These are phyloP conservation scores for Trametes hirsuta DNA, from an alignment of 1,284 basidiomycete species.

Conservation along the genomic window DNA sequence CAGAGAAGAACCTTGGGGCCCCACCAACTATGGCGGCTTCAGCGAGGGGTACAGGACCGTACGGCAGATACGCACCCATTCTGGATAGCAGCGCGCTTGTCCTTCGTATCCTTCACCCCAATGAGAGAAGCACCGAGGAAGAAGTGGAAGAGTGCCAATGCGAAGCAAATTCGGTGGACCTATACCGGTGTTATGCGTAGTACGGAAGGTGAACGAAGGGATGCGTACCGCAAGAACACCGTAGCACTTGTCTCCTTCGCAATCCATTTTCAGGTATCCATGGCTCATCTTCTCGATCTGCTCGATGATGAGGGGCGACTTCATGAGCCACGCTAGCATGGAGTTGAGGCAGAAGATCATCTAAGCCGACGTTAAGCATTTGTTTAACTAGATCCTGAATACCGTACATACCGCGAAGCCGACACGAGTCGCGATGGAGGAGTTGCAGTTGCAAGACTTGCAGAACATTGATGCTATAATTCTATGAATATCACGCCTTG, in stretches of 20 bases:
- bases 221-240: conserved; percentile 89
- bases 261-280: conserved; percentile 99
- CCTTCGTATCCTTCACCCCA: conserved; percentile 87
- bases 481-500: background rate
- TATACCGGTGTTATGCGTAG: conserved; percentile 33
- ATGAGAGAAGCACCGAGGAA: conserved; percentile 81
- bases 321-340: conserved; percentile 96
- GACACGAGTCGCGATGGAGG: conserved; percentile 96
- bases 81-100: conserved; percentile 93
- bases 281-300: conserved; percentile 93
- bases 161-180: conserved; percentile 98
- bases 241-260: conserved; percentile 91
- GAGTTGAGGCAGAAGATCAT: conserved; percentile 96
- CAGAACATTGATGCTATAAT: conserved; percentile 89
- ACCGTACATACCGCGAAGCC: conserved; percentile 83
- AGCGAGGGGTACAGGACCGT: background rate
- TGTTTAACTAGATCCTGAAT: too few species aligned
- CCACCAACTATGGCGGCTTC: conserved; percentile 80
- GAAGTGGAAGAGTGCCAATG: conserved; percentile 87
- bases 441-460: conserved; percentile 99
- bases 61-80: conserved; percentile 74
- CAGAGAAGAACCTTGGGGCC: conserved; percentile 93
- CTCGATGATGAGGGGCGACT: conserved; percentile 86
- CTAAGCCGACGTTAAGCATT: conserved; percentile 41
- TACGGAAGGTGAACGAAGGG: background rate